Percentiles rank a stretch among this genome's conserved stretches.
phyloP scores from a whole-genome alignment of 305 asterid species.

The Solanum aculeatissimum region DNA sequence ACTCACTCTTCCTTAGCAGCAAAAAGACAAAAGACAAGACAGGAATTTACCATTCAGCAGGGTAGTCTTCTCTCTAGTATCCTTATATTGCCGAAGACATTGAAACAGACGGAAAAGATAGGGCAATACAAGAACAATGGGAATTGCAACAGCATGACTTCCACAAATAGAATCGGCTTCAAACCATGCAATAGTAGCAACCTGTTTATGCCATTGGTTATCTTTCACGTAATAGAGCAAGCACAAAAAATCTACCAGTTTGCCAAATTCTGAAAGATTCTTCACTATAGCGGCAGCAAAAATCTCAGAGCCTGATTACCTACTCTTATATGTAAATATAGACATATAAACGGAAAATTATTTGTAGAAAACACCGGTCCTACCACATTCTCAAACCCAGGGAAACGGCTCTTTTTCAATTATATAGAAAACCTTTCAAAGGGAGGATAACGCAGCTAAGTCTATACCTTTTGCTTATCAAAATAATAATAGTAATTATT shows the following conservation, averaged over 20 bases:
- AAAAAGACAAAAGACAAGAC: not conserved
- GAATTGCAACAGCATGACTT: conserved; percentile 92
- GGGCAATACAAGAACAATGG: conserved; percentile 86
- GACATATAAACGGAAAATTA: not conserved
- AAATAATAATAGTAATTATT: not conserved
- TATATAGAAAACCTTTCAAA: not conserved
- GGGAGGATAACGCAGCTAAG: not conserved
- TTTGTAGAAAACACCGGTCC: not conserved
- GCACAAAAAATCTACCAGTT: not conserved
- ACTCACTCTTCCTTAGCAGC: not conserved
- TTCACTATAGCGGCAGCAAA: not conserved
- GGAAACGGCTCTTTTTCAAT: not conserved
- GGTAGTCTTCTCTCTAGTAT: conserved; percentile 71
- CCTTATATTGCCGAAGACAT: conserved; percentile 94
- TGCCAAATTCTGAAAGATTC: not conserved
- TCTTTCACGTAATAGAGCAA: conserved; percentile 13
- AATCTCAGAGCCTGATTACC: not conserved
- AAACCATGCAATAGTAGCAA: conserved; percentile 99
- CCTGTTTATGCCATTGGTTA: conserved; percentile 44
- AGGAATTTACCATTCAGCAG: conserved; percentile 67
- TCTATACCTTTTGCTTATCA: not conserved
- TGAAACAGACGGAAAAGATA: conserved; percentile 90
- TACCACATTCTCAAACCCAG: not conserved
- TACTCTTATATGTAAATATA: not conserved
- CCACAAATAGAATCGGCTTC: conserved; percentile 99